Base-by-base conservation (phyloP, 768 basidiomycete genomes). In the Mrakia gelida region DNA sequence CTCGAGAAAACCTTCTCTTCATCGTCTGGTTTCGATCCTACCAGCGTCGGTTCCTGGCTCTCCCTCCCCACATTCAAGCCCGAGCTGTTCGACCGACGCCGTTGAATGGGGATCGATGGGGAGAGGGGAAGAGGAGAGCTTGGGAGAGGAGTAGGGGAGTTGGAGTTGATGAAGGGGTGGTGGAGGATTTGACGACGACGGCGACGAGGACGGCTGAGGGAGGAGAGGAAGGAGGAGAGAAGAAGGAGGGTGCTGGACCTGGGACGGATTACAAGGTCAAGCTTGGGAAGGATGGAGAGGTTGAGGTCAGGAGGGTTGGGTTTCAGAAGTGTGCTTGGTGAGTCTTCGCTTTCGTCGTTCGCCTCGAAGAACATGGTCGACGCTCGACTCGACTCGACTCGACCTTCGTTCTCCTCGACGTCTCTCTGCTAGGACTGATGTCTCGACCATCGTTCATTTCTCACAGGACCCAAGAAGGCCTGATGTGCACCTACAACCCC, bases 1-100 rank as follows among this genome's bases (percentile, higher is more conserved):
- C 67, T 1, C 34, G 11, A 8, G 67, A 70, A 34, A 70, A 70
- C 67, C 67, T 70, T 2, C 67, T 70, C 26, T 70, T 70, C 43
- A 23, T 70, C 67, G 67, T 70, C 1, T 70, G 67, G 67, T 70
- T 70, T 18, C 23, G 67, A 26, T 38, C 67, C 26, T 70, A 70
- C 67, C 67, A 70, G 13, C 32, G 43, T 9, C 32, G 43, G 23
- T 70, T 70, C 67, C 43, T 38, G 11, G 32, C 32, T 10, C 67
- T 70, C 9, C 67, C 67, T 70, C n/a, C 43, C 9, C 67, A 70
- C 23, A 13, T 38, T 26, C 67, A 70, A 34, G 34, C 32, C 1
- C 10, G 43, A 34, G 67, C 67, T 10, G 23, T 32, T 1, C 26
- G 67, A 26, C 67, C 67, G 13, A 34, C 23, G n/a, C 9, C 67